phyloP scores from a whole-genome alignment of 192 early-diverging fungal species.

The Coemansia sp. region DNA sequence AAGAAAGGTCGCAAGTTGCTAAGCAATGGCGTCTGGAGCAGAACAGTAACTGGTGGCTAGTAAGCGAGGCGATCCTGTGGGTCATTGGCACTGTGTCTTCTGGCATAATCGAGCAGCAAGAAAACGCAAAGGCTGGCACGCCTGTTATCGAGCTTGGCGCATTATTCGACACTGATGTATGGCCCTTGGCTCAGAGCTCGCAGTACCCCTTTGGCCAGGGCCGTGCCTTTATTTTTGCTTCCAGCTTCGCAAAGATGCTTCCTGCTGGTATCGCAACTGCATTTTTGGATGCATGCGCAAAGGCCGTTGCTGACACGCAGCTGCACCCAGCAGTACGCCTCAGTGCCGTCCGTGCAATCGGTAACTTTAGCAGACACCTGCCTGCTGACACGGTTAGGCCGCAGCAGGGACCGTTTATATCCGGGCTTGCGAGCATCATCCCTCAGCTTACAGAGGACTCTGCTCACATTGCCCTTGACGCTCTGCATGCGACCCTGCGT shows the following conservation, averaged over 20 bases:
- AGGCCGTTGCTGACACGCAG: constrained; percentile 58
- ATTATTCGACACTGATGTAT: constrained; percentile 80
- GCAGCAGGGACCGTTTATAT: constrained; percentile 34
- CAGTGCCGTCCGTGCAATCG: constrained; percentile 51
- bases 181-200: constrained; percentile 56
- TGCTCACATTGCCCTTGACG: constrained; percentile 52
- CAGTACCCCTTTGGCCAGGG: constrained; percentile 84
- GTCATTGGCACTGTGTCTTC: constrained; percentile 67
- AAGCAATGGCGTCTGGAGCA: constrained; percentile 53
- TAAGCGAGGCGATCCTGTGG: constrained; percentile 80
- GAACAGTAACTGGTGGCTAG: constrained; percentile 76
- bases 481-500: constrained; percentile 50
- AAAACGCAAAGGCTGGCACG: constrained; percentile 22
- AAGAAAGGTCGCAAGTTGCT: constrained; percentile 55
- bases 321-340: constrained; percentile 48
- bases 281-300: constrained; percentile 76
- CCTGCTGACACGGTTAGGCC: constrained; percentile 32
- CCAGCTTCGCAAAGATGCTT: constrained; percentile 72
- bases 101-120: constrained; percentile 60
- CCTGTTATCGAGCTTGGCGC: constrained; percentile 69
- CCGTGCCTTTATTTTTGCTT: constrained; percentile 85
- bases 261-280: constrained; percentile 65
- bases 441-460: constrained; percentile 53
- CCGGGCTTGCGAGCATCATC: constrained; percentile 43
- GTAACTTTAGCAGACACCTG: constrained; percentile 48